These are phyloP conservation scores for Camellia lanceoleosa DNA, from an alignment of 148 eudicot genomes.

Conservation along the genomic window DNA sequence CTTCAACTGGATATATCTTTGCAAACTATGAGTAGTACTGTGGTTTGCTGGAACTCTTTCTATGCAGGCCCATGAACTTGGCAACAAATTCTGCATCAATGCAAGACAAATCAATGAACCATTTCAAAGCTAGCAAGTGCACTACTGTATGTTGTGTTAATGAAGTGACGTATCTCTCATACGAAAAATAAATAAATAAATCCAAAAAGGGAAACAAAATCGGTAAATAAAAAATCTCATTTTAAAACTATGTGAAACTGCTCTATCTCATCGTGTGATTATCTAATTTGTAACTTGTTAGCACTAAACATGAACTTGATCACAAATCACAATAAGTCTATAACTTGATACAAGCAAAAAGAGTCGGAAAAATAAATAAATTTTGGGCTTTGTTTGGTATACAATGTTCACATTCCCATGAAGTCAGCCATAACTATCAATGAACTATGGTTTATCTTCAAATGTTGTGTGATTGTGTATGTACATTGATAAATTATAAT, in stretches of 20 bases:
- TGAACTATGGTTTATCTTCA: too few species aligned
- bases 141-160: neutral
- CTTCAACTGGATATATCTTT: neutral
- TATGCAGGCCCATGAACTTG: constrained; percentile 48
- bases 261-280: neutral
- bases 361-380: too few species aligned
- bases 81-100: constrained; percentile 44
- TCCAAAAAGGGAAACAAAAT: too few species aligned
- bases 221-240: neutral
- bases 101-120: neutral
- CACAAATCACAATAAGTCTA: neutral
- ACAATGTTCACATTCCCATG: too few species aligned
- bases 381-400: too few species aligned
- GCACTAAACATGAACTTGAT: neutral
- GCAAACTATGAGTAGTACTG: constrained; percentile 3
- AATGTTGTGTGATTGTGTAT: too few species aligned
- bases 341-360: neutral
- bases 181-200: too few species aligned
- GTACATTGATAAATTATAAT: neutral
- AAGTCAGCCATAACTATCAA: too few species aligned
- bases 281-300: too few species aligned
- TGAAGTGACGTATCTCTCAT: too few species aligned
- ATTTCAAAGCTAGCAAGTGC: neutral
- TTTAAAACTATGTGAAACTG: neutral
- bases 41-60: constrained; percentile 29